phyloP scores from a whole-genome alignment of 495 filamentous ascomycete species.

The Podospora appendiculata region DNA sequence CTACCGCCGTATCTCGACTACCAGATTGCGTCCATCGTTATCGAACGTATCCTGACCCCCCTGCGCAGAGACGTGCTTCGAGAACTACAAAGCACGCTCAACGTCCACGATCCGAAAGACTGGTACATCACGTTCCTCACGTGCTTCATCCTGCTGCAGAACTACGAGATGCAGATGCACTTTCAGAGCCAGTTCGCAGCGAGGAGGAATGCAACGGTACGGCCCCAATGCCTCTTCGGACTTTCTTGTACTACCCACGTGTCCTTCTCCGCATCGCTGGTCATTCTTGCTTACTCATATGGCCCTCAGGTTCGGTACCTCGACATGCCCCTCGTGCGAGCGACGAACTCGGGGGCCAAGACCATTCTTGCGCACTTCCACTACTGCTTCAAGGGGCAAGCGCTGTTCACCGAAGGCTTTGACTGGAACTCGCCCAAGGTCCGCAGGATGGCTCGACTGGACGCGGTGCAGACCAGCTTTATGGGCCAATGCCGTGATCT shows the following conservation, averaged over 20 bases:
- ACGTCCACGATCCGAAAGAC: slow-evolving; percentile 24
- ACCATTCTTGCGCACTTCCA: slow-evolving; percentile 37
- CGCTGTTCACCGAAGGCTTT: slow-evolving; percentile 23
- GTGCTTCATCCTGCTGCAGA: slow-evolving; percentile 32
- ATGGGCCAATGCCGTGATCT: slow-evolving; percentile 23
- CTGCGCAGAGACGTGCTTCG: slow-evolving; percentile 23
- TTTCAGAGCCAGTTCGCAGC: slow-evolving; percentile 27
- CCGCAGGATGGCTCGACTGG: slow-evolving; percentile 27
- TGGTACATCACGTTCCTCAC: slow-evolving; percentile 30
- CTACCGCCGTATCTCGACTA: slow-evolving; percentile 31
- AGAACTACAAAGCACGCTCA: slow-evolving; percentile 21
- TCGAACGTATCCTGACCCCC: slow-evolving; percentile 26
- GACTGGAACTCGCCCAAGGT: slow-evolving; percentile 23
- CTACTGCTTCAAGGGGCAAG: slow-evolving; percentile 31
- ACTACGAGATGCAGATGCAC: slow-evolving; percentile 30
- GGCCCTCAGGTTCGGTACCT: slow-evolving; percentile 22
- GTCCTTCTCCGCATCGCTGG: not conserved
- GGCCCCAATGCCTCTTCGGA: not conserved
- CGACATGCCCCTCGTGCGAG: slow-evolving; percentile 33
- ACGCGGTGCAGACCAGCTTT: slow-evolving; percentile 23
- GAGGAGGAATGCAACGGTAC: slow-evolving; percentile 15
- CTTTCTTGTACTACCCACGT: not conserved
- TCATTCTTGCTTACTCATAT: too few species aligned
- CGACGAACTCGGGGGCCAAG: slow-evolving; percentile 32
- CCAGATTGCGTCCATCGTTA: slow-evolving; percentile 29